A percentile compares a stretch with the other conserved stretches of the same genome.
These are phyloP conservation scores for Pascua sp. DNA, from an alignment of 1,284 basidiomycete species.

Conservation along the genomic window DNA sequence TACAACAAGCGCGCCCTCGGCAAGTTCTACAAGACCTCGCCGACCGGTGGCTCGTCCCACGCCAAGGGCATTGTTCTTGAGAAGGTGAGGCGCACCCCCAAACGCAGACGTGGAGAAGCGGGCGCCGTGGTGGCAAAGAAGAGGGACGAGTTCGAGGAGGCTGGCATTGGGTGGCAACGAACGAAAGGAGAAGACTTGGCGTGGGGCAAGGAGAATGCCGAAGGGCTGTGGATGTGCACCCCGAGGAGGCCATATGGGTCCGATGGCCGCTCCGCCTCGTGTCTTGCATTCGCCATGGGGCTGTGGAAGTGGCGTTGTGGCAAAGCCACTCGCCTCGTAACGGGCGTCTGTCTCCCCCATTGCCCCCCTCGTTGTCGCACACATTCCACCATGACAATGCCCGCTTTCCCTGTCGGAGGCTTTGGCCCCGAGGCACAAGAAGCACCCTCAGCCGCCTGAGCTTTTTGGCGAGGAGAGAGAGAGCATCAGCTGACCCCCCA, in stretches of 20 bases:
- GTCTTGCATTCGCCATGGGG: neutral
- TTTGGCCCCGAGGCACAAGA: neutral
- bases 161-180: neutral
- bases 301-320: neutral
- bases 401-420: too few species aligned
- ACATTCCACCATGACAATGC: too few species aligned
- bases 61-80: constrained; percentile 99
- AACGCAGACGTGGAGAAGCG: neutral
- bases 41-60: constrained; percentile 98
- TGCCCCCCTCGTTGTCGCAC: neutral
- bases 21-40: constrained; percentile 99
- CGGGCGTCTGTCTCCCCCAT: neutral
- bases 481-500: constrained; percentile 12
- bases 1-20: constrained; percentile 99
- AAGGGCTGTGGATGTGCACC: neutral
- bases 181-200: neutral
- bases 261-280: neutral
- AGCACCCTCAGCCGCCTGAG: neutral
- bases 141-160: neutral
- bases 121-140: neutral
- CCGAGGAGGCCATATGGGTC: neutral
- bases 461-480: neutral
- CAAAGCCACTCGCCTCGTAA: neutral
- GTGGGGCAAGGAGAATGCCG: neutral
- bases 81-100: constrained; percentile 58